phyloP scores from a whole-genome alignment of 2,329 filamentous ascomycete species.

The Botrytis medusae region DNA sequence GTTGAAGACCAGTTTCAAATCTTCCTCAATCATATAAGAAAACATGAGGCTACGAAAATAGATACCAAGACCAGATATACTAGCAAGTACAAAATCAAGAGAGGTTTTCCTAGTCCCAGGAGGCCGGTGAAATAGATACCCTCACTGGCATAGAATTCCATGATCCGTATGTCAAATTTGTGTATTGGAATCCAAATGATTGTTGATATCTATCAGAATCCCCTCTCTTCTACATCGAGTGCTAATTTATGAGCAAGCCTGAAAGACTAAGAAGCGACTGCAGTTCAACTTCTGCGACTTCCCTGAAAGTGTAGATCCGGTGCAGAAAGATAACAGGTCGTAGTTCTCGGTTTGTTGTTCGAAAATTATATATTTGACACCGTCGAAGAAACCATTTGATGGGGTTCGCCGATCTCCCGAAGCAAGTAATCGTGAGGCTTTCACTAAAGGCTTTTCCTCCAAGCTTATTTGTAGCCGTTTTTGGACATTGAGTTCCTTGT shows the following conservation, averaged over 20 bases:
- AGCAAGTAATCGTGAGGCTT: no score
- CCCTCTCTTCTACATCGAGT: conserved; percentile 50
- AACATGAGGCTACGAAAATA: conserved; percentile 63
- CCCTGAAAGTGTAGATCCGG: not conserved
- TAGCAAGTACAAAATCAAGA: conserved; percentile 64
- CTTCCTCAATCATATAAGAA: conserved; percentile 59
- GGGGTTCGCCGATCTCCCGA: no score
- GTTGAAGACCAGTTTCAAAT: conserved; percentile 58
- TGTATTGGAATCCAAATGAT: conserved; percentile 70
- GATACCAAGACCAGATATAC: conserved; percentile 65
- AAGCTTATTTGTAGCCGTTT: no score
- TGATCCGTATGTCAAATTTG: conserved; percentile 71
- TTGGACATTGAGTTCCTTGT: no score
- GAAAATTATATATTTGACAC: not conserved
- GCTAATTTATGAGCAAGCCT: not conserved
- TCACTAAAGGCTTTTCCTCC: no score
- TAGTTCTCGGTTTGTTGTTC: not conserved
- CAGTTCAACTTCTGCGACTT: not conserved
- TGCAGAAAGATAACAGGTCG: not conserved
- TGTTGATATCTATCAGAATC: conserved; percentile 71
- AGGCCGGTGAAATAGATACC: conserved; percentile 75
- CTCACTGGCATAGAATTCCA: conserved; percentile 73
- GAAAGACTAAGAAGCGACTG: not conserved
- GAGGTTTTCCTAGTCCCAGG: conserved; percentile 73
- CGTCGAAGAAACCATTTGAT: no score